Percentiles rank a stretch among this genome's conserved stretches.
Conservation (phyloP, 805 yeast species). For the Metschnikowia henanensis region DNA sequence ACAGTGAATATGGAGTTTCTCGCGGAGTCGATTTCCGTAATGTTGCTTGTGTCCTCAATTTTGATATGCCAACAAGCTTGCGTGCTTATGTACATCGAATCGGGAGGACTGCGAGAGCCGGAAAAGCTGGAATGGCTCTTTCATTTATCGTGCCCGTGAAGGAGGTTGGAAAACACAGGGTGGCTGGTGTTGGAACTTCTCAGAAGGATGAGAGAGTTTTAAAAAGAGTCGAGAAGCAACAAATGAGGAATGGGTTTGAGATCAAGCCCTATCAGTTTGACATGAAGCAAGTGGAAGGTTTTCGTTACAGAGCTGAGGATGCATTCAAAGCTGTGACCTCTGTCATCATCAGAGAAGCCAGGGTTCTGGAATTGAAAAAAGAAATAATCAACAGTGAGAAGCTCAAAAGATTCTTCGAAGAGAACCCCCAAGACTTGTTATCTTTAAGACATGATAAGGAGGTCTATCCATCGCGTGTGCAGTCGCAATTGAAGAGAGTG, state of each 20-base stretch:
- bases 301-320: conserved; percentile 95
- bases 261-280: conserved; percentile 89
- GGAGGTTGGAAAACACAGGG: conserved; percentile 87
- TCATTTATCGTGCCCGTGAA: conserved; percentile 86
- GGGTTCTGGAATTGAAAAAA: conserved; percentile 82
- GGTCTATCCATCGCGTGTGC: conserved; percentile 77
- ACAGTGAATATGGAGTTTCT: conserved; percentile 88
- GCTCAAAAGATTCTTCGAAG: conserved; percentile 92
- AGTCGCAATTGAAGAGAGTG: conserved; percentile 83
- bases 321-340: conserved; percentile 94
- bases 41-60: conserved; percentile 94
- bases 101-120: conserved; percentile 98
- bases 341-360: conserved; percentile 88
- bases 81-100: conserved; percentile 90
- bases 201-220: conserved; percentile 86
- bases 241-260: conserved; percentile 69
- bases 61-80: conserved; percentile 89
- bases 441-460: conserved; percentile 91
- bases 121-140: conserved; percentile 90
- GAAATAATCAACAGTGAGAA: conserved; percentile 88
- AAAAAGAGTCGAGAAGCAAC: conserved; percentile 73
- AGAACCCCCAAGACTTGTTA: conserved; percentile 91
- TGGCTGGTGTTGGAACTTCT: conserved; percentile 68
- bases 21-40: conserved; percentile 96
- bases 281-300: conserved; percentile 88